phyloP scores from a whole-genome alignment of 257 asterid genomes.

The Lithospermum erythrorhizon region DNA sequence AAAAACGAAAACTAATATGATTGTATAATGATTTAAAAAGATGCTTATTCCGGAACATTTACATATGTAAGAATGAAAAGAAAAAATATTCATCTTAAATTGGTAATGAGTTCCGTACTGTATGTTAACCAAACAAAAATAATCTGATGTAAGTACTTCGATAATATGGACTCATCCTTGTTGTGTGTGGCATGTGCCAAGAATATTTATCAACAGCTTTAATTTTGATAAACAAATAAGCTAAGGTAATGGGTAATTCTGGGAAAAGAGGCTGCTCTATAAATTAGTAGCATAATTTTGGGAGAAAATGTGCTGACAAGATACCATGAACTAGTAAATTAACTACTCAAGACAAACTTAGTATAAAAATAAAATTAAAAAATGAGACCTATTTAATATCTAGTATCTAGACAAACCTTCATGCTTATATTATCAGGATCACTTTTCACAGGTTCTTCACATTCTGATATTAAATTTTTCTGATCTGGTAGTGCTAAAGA shows the following conservation, averaged over 20 bases:
- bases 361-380: too few species aligned
- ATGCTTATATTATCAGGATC: constrained; percentile 53
- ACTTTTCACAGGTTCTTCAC: constrained; percentile 36
- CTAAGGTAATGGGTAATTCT: neutral
- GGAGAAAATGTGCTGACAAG: neutral
- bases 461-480: constrained; percentile 19
- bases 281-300: neutral
- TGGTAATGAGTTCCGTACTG: neutral
- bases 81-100: neutral
- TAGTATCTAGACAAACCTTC: constrained; percentile 39
- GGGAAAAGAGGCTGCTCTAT: neutral
- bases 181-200: neutral
- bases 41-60: neutral
- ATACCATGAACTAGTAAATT: neutral
- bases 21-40: neutral
- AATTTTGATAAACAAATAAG: neutral
- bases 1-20: too few species aligned
- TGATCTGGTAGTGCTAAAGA: constrained; percentile 19
- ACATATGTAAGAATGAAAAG: neutral
- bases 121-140: too few species aligned
- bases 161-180: neutral
- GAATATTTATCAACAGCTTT: neutral
- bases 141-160: too few species aligned
- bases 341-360: neutral
- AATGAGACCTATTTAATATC: neutral